These are phyloP conservation scores for Guyanaporus albipodus DNA, from an alignment of 768 basidiomycete genomes.

Conservation along the genomic window DNA sequence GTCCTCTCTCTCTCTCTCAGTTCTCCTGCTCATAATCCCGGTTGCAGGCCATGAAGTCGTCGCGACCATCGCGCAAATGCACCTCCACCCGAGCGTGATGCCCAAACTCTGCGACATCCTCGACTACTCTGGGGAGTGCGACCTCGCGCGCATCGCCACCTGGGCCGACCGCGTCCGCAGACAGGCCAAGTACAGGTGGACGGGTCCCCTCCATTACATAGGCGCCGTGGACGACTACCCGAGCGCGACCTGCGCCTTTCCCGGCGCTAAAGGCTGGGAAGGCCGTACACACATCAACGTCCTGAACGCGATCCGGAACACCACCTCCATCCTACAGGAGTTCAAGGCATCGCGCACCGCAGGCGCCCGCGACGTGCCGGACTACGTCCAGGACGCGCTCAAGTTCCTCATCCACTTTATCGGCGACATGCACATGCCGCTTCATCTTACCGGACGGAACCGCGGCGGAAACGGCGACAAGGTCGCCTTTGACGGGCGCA, in stretches of 20 bases:
- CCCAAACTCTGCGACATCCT: conserved; percentile 70
- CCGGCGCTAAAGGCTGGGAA: conserved; percentile 71
- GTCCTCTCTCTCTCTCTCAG: too few species aligned
- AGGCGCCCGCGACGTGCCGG: conserved; percentile 14
- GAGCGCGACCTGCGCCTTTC: conserved; percentile 68
- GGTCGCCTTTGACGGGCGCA: conserved; percentile 67
- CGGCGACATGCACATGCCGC: conserved; percentile 90
- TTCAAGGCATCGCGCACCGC: conserved; percentile 33
- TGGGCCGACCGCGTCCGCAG: conserved; percentile 81
- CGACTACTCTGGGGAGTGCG: conserved; percentile 50
- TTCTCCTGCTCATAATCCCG: background rate
- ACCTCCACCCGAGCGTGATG: conserved; percentile 72
- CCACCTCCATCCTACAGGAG: conserved; percentile 56
- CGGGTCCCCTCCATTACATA: conserved; percentile 71
- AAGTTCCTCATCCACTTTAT: conserved; percentile 92
- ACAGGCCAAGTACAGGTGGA: conserved; percentile 58
- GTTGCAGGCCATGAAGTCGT: conserved; percentile 80
- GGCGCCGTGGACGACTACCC: conserved; percentile 77
- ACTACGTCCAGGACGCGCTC: conserved; percentile 68
- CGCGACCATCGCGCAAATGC: conserved; percentile 91
- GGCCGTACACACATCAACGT: conserved; percentile 59
- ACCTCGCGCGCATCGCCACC: conserved; percentile 76
- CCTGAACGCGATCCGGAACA: conserved; percentile 74
- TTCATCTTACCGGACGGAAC: conserved; percentile 86
- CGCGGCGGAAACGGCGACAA: conserved; percentile 82